phyloP scores from a whole-genome alignment of 2,329 filamentous ascomycete species.

The Alternaria gansuensis region DNA sequence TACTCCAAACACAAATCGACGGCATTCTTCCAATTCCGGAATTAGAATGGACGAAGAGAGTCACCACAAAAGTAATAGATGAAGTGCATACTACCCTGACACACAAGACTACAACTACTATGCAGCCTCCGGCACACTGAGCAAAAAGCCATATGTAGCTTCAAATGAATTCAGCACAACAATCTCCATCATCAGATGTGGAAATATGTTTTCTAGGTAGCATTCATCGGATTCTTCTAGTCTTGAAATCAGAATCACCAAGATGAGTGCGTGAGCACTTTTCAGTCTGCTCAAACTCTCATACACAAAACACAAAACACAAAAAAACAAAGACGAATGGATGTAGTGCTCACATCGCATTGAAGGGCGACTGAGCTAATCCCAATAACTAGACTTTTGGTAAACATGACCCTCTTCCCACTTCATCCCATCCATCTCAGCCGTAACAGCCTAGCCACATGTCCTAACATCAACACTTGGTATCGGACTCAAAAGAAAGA shows the following conservation, averaged over 20 bases:
- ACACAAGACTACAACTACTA: neutral
- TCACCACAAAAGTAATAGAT: too few relatives aligned
- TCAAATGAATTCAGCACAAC: neutral
- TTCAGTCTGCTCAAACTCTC: neutral
- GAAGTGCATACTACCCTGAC: neutral
- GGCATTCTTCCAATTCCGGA: too few relatives aligned
- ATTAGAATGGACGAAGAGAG: too few relatives aligned
- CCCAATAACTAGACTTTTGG: conserved; percentile 26
- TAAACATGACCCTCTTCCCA: conserved; percentile 19
- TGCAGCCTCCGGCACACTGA: neutral
- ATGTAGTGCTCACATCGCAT: conserved; percentile 15
- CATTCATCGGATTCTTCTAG: neutral
- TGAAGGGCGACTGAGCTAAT: conserved; percentile 5
- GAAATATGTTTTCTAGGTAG: neutral
- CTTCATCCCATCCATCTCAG: conserved; percentile 5
- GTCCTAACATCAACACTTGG: conserved; percentile 28
- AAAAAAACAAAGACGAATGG: neutral
- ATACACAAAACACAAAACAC: neutral
- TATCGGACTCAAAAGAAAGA: conserved; percentile 35
- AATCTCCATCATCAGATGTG: neutral
- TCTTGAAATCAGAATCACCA: neutral
- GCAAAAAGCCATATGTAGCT: neutral
- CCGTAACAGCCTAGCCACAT: conserved; percentile 11
- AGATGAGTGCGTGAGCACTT: neutral
- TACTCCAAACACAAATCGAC: too few relatives aligned